These are phyloP conservation scores for Coemansia umbellata DNA, from an alignment of 192 early-diverging fungal genomes.

Conservation along the genomic window DNA sequence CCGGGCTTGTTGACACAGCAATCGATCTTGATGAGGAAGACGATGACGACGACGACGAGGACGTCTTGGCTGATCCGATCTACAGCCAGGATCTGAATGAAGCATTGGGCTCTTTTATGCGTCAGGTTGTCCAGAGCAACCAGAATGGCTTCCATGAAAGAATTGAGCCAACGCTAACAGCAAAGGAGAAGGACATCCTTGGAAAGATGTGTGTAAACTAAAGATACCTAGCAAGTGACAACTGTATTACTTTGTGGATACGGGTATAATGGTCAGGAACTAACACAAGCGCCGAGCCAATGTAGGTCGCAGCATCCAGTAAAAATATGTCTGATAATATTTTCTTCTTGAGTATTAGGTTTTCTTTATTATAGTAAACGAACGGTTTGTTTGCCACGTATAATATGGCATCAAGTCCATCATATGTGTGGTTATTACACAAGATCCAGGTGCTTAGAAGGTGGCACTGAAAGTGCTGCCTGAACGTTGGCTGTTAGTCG, in stretches of 20 bases:
- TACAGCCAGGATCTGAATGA: slow-evolving; percentile 48
- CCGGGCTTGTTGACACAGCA: slow-evolving; percentile 14
- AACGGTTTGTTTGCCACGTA: no score
- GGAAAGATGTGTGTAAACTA: slow-evolving; percentile 6
- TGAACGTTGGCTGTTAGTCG: slow-evolving; percentile 40
- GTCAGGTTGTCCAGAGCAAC: slow-evolving; percentile 13
- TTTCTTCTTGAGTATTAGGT: no score
- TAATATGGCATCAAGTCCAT: no score
- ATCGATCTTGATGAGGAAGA: slow-evolving; percentile 13
- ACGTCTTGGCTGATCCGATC: slow-evolving; percentile 39
- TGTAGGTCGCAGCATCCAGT: no score
- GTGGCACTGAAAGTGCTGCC: slow-evolving; percentile 38
- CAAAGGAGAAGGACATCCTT: slow-evolving; percentile 15
- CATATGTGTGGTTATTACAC: neutral
- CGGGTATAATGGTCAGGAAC: no score
- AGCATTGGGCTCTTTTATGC: slow-evolving; percentile 27
- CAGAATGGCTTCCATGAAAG: slow-evolving; percentile 10
- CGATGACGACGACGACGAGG: slow-evolving; percentile 39
- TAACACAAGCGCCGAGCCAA: no score
- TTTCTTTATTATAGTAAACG: no score
- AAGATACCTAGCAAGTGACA: no score
- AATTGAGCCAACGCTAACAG: slow-evolving; percentile 29
- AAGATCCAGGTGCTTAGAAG: slow-evolving; percentile 14
- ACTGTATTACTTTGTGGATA: no score
- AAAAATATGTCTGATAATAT: no score